Conservation (phyloP, 768 basidiomycete species). For the Hydnum rufescens region DNA sequence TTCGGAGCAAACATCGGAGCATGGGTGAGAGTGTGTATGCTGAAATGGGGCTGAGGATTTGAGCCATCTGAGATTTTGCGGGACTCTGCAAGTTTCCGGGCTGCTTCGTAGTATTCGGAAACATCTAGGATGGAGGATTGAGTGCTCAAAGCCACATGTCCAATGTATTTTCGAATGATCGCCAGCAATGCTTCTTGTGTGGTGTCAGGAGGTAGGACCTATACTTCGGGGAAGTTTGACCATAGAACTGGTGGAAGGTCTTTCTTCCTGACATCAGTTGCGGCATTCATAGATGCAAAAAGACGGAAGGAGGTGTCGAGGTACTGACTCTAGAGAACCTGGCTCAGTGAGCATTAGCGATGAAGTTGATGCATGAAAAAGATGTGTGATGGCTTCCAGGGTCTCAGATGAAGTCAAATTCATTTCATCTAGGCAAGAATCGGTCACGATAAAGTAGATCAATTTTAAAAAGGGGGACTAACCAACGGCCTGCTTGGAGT, state of each 20-base stretch:
- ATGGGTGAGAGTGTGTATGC: slow-evolving; percentile 86
- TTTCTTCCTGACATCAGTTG: slow-evolving; percentile 95
- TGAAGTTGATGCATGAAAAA: slow-evolving; percentile 65
- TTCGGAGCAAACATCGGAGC: slow-evolving; percentile 81
- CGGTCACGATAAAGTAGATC: neutral
- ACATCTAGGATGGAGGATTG: slow-evolving; percentile 75
- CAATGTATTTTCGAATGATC: slow-evolving; percentile 82
- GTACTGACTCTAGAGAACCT: slow-evolving; percentile 73
- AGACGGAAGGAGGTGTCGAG: slow-evolving; percentile 90
- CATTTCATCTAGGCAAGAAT: slow-evolving; percentile 76
- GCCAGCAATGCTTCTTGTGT: slow-evolving; percentile 75
- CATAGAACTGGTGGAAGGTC: slow-evolving; percentile 85
- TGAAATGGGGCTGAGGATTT: slow-evolving; percentile 85
- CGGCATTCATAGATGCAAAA: slow-evolving; percentile 99
- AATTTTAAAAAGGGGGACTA: slow-evolving; percentile 17
- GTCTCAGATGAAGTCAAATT: slow-evolving; percentile 91
- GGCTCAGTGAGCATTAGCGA: slow-evolving; percentile 89
- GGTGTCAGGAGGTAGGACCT: slow-evolving; percentile 83
- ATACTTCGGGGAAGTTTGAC: slow-evolving; percentile 84
- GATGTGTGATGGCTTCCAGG: slow-evolving; percentile 73
- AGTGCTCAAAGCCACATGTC: slow-evolving; percentile 62
- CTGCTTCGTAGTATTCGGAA: slow-evolving; percentile 71
- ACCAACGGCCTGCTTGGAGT: slow-evolving; percentile 80
- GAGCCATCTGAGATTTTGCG: slow-evolving; percentile 82
- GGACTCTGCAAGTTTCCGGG: slow-evolving; percentile 53